Base-by-base conservation (phyloP, 1,139 yeast genomes). In the Debaryomyces robertsiae region DNA sequence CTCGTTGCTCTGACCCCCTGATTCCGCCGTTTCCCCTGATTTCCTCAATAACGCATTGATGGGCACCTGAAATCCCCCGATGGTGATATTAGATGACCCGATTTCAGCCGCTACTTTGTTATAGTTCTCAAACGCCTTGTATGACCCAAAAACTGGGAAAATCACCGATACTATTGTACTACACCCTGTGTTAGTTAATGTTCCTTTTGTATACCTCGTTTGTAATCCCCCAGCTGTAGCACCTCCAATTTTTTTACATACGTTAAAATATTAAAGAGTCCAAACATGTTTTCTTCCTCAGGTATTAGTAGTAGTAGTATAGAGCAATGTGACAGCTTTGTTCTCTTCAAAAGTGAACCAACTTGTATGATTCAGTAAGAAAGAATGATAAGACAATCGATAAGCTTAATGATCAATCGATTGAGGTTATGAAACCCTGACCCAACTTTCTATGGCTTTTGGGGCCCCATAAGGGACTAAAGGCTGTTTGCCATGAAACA, bases 61-160 rank as follows among this genome's bases (percentile, higher is more conserved):
- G 2, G 73, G 73, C 9, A 69, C 68, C 32, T 65, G 62, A 41
- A 68, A 57, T 10, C 72, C 71, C 3, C 59, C 72, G 34, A 68
- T 58, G 43, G 57, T 64, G 30, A 66, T 49, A 38, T 59, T 62
- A 30, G 54, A 56, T n/a, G 60, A 46, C 22, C 61, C 62, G 17
- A 59, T 47, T 11, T 48, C 47, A 30, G 54, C 57, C 16, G 57
- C 56, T 16, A 57, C 57, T 16, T 47, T 44, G 9, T 51, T 72
- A 50, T 73, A 70, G 38, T 66, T 64, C 46, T 74, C 69, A 46
- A 78, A 69, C 3, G 84, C 79, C 46, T 67, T 70, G 53, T 65
- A 77, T 0, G 84, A 74, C 37, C 79, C 77, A 46, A 75, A 57
- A 7, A 76, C 60, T 3, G 87, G 87, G 54, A 75, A 76, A 11